Base-by-base conservation (phyloP, 805 yeast species). In the Saccharomycopsis selenospora region DNA sequence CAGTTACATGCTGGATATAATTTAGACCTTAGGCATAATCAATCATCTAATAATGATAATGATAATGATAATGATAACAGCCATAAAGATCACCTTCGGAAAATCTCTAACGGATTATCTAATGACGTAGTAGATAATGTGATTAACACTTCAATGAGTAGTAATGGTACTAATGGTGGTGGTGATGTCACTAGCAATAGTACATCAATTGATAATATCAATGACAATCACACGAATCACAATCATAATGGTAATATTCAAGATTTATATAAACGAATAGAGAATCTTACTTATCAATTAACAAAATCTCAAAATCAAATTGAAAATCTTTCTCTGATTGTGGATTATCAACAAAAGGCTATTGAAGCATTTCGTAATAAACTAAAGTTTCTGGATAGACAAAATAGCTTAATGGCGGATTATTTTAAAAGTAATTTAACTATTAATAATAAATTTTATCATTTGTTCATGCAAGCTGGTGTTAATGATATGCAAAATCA, bases 331-430 rank as follows among this genome's bases (percentile, higher is more conserved):
- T 8, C 28, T 13, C 17, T 40, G 40, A 17, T 38, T 13, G 20
- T 46, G 13, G 49, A 46, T 6, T 46, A 40, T 14, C 44, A 38
- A 20, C 45, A 30, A 14, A 40, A 40, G 40, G 33, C 49, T n/a
- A 24, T 46, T 5, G 38, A 33, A 4, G 38, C 38, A 5, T 33
- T 33, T 20, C 38, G 17, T 17, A 20, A 33, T 14, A 33, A 33
- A 20, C 20, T 33, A 14, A 17, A 14, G 6, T 14, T 6, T 33
- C 38, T 10, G 17, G 49, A 36, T 6, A 40, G 30, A 29, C 50
- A 47, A 18, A 47, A 42, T 28, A 42, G 27, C 13, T 26, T 47
- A 14, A 14, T 47, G 14, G 25, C 40, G n/a, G 46, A 47, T 22
- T 47, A 47, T 22, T 47, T 42, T 46, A 47, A 41, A 27, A 22